A percentile compares a stretch with the other conserved stretches of the same genome.
Conservation (phyloP, 179 eudicot species). For the Silene coronaria region DNA sequence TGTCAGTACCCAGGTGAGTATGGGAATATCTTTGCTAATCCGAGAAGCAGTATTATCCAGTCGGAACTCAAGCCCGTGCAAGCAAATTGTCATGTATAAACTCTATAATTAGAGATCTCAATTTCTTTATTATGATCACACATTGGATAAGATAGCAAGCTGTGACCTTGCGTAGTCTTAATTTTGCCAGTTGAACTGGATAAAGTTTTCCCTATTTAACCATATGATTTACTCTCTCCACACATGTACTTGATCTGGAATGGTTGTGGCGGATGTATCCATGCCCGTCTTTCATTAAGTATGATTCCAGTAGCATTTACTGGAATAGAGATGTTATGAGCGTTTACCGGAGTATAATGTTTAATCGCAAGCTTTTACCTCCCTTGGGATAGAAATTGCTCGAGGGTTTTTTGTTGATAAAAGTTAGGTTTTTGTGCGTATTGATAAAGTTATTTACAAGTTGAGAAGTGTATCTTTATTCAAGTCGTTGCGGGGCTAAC, state of each 20-base stretch:
- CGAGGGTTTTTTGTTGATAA: no score
- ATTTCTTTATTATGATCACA: slow-evolving; percentile 15
- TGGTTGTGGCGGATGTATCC: no score
- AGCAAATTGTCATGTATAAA: slow-evolving; percentile 21
- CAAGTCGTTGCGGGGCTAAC: no score
- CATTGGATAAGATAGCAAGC: slow-evolving; percentile 14
- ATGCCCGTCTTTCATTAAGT: background rate
- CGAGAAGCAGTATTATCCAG: slow-evolving; percentile 20
- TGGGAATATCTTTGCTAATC: slow-evolving; percentile 26
- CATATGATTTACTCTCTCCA: background rate
- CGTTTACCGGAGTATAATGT: no score
- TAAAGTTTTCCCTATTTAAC: background rate
- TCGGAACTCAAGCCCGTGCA: slow-evolving; percentile 25
- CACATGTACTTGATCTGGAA: no score
- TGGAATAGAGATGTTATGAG: background rate
- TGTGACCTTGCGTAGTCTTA: slow-evolving; percentile 1
- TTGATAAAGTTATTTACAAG: no score
- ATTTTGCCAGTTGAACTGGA: slow-evolving; percentile 17
- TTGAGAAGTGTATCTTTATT: no score
- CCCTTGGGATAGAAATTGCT: no score
- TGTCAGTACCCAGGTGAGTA: slow-evolving; percentile 83
- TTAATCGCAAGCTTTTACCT: no score
- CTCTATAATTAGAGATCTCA: slow-evolving; percentile 13
- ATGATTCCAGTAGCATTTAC: background rate
- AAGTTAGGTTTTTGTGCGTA: no score